Evolutionary conservation across 192 early-diverging fungal genomes (phyloP).

Genomic region (Pilaira anomala): DNA sequence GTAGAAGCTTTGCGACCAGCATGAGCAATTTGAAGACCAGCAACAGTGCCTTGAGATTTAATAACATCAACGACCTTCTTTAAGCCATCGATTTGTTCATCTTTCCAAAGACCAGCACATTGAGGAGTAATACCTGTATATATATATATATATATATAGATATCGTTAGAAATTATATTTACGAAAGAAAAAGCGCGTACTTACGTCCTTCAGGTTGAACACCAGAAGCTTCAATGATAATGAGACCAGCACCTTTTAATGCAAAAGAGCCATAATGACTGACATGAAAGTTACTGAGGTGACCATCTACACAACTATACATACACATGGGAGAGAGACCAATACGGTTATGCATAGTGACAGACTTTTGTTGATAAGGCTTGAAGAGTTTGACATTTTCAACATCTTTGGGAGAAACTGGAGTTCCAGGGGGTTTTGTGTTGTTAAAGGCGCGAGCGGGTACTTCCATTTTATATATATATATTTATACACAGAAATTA

Average conservation of each 20-base stretch:
- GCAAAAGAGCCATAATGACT: slow-evolving; percentile 67
- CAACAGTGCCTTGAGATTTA: slow-evolving; percentile 55
- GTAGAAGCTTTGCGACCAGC: slow-evolving; percentile 68
- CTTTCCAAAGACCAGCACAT: slow-evolving; percentile 79
- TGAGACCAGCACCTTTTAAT: slow-evolving; percentile 71
- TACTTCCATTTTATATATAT: slow-evolving; percentile 12
- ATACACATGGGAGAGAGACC: slow-evolving; percentile 83
- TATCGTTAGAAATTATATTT: too few species aligned
- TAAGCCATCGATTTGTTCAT: slow-evolving; percentile 69
- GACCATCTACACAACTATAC: slow-evolving; percentile 68
- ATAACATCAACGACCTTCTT: slow-evolving; percentile 60
- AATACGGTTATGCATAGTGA: slow-evolving; percentile 75
- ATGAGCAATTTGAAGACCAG: slow-evolving; percentile 81
- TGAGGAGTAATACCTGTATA: slow-evolving; percentile 76
- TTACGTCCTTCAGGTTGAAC: slow-evolving; percentile 73
- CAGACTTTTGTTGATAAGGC: slow-evolving; percentile 61
- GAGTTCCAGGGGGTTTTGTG: background rate
- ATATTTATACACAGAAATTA: too few species aligned
- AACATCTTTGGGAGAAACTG: slow-evolving; percentile 2
- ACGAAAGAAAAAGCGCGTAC: too few species aligned
- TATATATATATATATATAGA: too few species aligned
- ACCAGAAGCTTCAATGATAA: slow-evolving; percentile 76
- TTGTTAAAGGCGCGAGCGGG: background rate
- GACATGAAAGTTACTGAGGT: slow-evolving; percentile 63
- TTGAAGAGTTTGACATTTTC: slow-evolving; percentile 51